Percentiles rank a stretch among this genome's conserved stretches.
Evolutionary conservation across 805 yeast species (phyloP).

Genomic region (Cyberlindnera sargentensis): DNA sequence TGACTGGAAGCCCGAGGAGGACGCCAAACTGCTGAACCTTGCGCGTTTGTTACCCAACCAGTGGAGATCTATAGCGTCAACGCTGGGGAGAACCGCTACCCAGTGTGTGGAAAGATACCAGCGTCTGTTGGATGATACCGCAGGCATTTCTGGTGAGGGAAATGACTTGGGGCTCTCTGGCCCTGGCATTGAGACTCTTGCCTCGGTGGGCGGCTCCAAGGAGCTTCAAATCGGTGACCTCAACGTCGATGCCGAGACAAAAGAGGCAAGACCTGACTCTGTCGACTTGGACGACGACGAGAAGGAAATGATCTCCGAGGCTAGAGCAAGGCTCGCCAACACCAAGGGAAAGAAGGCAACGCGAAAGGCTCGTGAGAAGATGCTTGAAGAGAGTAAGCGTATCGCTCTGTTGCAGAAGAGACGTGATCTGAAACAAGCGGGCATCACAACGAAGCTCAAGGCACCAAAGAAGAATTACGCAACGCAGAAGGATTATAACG

Average conservation of each 20-base stretch:
- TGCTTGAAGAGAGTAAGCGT: conserved; percentile 71
- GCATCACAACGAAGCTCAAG: conserved; percentile 46
- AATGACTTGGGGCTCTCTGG: conserved; percentile 37
- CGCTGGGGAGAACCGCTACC: conserved; percentile 78
- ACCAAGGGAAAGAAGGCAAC: conserved; percentile 95
- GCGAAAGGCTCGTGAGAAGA: conserved; percentile 77
- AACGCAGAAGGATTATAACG: conserved; percentile 72
- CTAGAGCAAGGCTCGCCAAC: conserved; percentile 82
- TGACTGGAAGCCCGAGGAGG: conserved; percentile 75
- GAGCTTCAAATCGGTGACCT: conserved; percentile 43
- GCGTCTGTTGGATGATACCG: conserved; percentile 46
- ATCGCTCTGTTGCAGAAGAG: conserved; percentile 73
- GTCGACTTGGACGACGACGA: conserved; percentile 82
- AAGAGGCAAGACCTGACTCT: conserved; percentile 76
- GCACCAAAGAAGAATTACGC: conserved; percentile 45
- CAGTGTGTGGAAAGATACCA: conserved; percentile 85
- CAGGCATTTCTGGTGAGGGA: conserved; percentile 16
- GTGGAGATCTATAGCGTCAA: conserved; percentile 86
- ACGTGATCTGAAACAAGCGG: conserved; percentile 76
- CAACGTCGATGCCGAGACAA: conserved; percentile 69
- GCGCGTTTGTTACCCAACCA: conserved; percentile 80
- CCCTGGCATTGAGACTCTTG: conserved; percentile 42
- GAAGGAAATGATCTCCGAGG: conserved; percentile 89
- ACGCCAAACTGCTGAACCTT: conserved; percentile 56
- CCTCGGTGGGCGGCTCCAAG: conserved; percentile 32